Base-by-base conservation (phyloP, 2,329 filamentous ascomycete species). In the Epicoccum sorghinum region DNA sequence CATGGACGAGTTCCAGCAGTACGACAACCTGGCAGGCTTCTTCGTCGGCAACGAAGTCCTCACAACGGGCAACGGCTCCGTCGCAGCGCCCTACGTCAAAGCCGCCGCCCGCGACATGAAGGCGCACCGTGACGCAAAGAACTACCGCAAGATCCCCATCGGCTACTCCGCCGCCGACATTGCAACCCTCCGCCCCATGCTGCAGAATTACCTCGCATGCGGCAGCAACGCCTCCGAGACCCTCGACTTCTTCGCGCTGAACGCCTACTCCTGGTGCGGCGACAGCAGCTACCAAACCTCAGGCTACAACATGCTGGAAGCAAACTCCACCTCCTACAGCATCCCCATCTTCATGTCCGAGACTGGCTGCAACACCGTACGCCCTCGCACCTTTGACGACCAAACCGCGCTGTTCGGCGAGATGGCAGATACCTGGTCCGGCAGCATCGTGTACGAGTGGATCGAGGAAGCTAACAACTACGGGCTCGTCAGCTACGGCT, bases 131-230 rank as follows among this genome's bases (percentile, higher is more conserved):
- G 83, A 90, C 66, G 77, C 79, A 47, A 89, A 92, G 78, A 83
- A 83, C 8, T 96, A 95, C 76, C 89, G 92, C 62, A 80, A 87
- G 37, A 91, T 96, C 60, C 91, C 91, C 9, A 82, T 96, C 52
- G 92, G 92, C 49, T 96, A 96, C 78, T 92, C 90, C 7, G 91
- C 91, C 9, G 90, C 91, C 33, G 91, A 96, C 72, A 93, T 96
- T 67, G 83, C 89, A 3, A 82, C 87, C 54, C 78, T 87, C 12
- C 83, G 85, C 12, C 85, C 85, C 25, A 87, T 86, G 79, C 76
- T 87, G 41, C 85, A 87, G 66, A 83, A 88, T 67, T 96, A 95
- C 73, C 80, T 96, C 38, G 90, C 89, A 10, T 96, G 91, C 73
- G 89, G 89, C 57, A 80, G 80, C 60, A 87, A 95, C 67, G 61